Base-by-base conservation (phyloP, 2,329 filamentous ascomycete species). In the Fusarium buxicola region DNA sequence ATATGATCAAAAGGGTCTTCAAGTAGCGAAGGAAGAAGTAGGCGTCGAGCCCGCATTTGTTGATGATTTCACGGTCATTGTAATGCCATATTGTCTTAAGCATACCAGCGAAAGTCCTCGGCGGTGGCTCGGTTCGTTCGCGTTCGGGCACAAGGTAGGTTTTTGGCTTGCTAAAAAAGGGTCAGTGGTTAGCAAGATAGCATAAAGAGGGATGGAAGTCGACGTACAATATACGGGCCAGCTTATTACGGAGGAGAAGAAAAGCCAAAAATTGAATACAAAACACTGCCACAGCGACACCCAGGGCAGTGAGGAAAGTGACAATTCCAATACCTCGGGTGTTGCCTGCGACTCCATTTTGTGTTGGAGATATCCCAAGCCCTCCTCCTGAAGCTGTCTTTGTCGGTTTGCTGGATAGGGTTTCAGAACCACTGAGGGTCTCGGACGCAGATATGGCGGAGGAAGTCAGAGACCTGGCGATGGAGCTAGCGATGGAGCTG, bases 1-100 rank as follows among this genome's bases (percentile, higher is more conserved):
- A 98, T 61, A 99, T 96, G 73, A 97, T 89, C 38, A 98, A 84
- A 6, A 98, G 86, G 75, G 72, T 85, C 65, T 85, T 85, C 12
- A 87, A 85, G 72, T 97, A 99, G 61, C 96, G 91, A 1, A 99
- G 83, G 76, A 99, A 99, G 81, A 98, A 97, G 78, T 97, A 99
- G 71, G 94, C 93, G 74, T 99, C 95, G 9, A 99, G 85, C 15
- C 95, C 95, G 68, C 94, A 97, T 76, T 97, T 96, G 49, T 94
- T 90, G 70, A 99, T 96, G 67, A 99, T 87, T 68, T 96, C 92
- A 11, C 92, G 83, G 60, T 92, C 85, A 81, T 87, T 75, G 79
- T 92, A 79, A 80, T 88, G 75, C 79, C 91, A 82, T 82, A 96
- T 64, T 80, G 80, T 74, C 76, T 84, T 73, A 68, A 86, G 64